Evolutionary conservation across 2,329 filamentous ascomycete species (phyloP), one percentile per base, ranked within the genome.

Genomic region (Trichoderma sp.): DNA sequence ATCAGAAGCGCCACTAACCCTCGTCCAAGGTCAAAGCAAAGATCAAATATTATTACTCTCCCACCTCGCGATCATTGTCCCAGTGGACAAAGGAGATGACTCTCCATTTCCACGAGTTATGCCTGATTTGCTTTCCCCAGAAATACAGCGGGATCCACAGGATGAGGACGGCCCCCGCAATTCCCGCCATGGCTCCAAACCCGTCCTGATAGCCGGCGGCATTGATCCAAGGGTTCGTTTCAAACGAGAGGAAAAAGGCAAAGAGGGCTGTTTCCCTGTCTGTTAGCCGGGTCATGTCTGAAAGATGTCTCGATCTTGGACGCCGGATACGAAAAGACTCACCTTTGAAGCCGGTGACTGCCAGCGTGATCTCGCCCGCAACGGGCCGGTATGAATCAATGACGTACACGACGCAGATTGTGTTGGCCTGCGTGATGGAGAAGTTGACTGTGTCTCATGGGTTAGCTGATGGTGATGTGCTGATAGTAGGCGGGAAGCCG

Each of bases 241-340:
- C 87, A 70, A 87, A 87, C 0, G 81, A 84, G 1, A 87, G 76
- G 1, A 87, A 74, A 71, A 87, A 87, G 5, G 83, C 84, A 69
- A 87, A 86, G 7, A 81, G 72, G 17, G 82, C 81, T 82, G 65
- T 34, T 17, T 5, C 1, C 5, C 47, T 28, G 44, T 72, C 67
- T 71, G 68, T 26, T n/a, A 15, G 3, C 45, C 1, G 7, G 14
- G 24, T 21, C n/a, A 5, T 24, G 15, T 17, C 19, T 12, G 14
- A 41, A 7, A 52, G 3, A 24, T 24, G 21, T 24, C 21, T 24
- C 3, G 3, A 24, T 3, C 21, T 24, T 24, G 30, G 28, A 3
- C 21, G n/a, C 10, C 10, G 7, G 34, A 21, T 19, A 39, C 1
- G 4, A 26, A 30, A 30, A 7, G 14, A 70, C 80, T 74, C 68